A percentile compares a stretch with the other conserved stretches of the same genome.
Evolutionary conservation across 73 alveolate species (phyloP).

Genomic region (Urostyla sp.): DNA sequence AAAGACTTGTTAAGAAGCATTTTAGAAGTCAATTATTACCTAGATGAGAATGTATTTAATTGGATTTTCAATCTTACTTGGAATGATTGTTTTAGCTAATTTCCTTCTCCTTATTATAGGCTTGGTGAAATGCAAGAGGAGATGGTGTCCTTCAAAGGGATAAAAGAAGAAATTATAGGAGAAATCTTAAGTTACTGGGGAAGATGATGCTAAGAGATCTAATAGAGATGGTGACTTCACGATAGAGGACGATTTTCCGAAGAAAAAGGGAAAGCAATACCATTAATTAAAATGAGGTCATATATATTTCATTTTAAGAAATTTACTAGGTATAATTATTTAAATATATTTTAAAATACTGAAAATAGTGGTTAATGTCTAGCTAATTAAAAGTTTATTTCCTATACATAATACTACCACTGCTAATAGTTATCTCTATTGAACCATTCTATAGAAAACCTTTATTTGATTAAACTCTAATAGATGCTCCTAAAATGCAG

Average conservation of each 20-base stretch:
- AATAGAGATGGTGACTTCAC: too few species aligned
- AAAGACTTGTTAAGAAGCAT: background rate
- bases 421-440: background rate
- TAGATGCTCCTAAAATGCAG: slow-evolving; percentile 43
- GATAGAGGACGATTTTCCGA: too few species aligned
- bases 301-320: too few species aligned
- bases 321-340: slow-evolving; percentile 1
- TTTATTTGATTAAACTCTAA: slow-evolving; percentile 20
- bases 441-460: slow-evolving; percentile 48
- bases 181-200: too few species aligned
- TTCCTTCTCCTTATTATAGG: background rate
- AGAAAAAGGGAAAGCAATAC: too few species aligned
- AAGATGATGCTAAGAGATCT: too few species aligned
- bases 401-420: background rate
- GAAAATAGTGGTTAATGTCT: background rate
- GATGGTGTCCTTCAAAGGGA: background rate
- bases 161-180: background rate
- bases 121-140: slow-evolving; percentile 31
- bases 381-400: background rate
- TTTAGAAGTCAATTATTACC: background rate
- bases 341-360: background rate
- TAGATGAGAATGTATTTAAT: slow-evolving; percentile 1
- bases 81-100: background rate
- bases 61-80: background rate
- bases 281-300: too few species aligned